phyloP scores from a whole-genome alignment of 2,329 filamentous ascomycete genomes.

The Aspergillus tubingensis region DNA sequence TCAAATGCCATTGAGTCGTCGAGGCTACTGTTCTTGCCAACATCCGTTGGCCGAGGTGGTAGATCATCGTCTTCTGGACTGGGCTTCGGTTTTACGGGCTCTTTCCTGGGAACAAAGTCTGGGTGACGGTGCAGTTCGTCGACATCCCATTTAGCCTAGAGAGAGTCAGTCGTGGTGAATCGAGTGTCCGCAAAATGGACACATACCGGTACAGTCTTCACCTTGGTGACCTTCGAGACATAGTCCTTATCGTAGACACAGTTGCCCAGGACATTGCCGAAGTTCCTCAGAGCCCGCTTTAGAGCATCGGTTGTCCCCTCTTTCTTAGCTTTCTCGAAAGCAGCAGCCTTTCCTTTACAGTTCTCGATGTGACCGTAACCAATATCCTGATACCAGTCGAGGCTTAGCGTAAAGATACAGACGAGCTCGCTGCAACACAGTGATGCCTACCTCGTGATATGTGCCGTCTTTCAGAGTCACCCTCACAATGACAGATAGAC shows the following conservation, averaged over 20 bases:
- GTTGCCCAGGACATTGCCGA: slow-evolving; percentile 96
- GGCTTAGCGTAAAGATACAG: slow-evolving; percentile 4
- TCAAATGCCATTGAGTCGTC: slow-evolving; percentile 37
- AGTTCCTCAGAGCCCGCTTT: slow-evolving; percentile 85
- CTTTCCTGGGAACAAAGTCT: slow-evolving; percentile 68
- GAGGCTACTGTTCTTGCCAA: slow-evolving; percentile 33
- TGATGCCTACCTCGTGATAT: slow-evolving; percentile 74
- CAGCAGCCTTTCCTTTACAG: slow-evolving; percentile 88
- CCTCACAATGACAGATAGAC: slow-evolving; percentile 85
- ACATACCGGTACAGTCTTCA: slow-evolving; percentile 71
- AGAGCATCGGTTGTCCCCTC: slow-evolving; percentile 93
- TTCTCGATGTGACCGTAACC: slow-evolving; percentile 98
- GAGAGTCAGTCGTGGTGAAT: slow-evolving; percentile 17
- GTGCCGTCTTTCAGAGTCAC: slow-evolving; percentile 90
- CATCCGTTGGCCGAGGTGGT: slow-evolving; percentile 32
- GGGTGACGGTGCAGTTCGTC: slow-evolving; percentile 78
- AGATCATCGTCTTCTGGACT: slow-evolving; percentile 51
- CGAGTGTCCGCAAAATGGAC: too few species aligned
- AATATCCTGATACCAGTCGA: slow-evolving; percentile 62
- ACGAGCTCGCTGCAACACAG: not conserved
- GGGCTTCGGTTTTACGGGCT: slow-evolving; percentile 43
- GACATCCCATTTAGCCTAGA: slow-evolving; percentile 69
- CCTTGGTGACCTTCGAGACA: slow-evolving; percentile 81
- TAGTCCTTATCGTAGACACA: slow-evolving; percentile 98
- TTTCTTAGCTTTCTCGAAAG: slow-evolving; percentile 98